Percentiles rank a stretch among this genome's conserved stretches.
Conservation (phyloP, 176 grass and related monocot genomes). For the Elymus sibiricus region DNA sequence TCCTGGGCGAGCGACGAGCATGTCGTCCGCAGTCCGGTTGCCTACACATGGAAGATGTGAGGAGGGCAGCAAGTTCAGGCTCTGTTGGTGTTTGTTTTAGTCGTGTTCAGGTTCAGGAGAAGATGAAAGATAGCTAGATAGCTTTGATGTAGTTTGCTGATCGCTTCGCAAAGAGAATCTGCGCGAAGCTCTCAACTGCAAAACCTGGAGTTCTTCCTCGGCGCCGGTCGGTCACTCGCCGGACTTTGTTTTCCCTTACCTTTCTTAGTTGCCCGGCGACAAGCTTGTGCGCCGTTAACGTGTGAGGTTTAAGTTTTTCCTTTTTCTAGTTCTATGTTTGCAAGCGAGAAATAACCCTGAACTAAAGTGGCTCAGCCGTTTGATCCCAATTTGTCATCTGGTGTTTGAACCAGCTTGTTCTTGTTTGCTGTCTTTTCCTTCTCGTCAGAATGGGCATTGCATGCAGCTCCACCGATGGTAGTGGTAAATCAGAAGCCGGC, state of each 20-base stretch:
- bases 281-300: conserved; percentile 38
- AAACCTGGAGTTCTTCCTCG: conserved; percentile 27
- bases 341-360: conserved; percentile 23
- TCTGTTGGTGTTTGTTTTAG: neutral
- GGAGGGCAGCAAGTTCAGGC: neutral
- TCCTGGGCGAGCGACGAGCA: conserved; percentile 60
- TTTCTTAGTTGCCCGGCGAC: conserved; percentile 8
- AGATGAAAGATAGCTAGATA: conserved; percentile 33
- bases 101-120: neutral
- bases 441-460: neutral
- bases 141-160: conserved; percentile 42
- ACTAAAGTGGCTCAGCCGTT: conserved; percentile 10
- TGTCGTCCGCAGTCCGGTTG: conserved; percentile 58
- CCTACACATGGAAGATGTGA: conserved; percentile 81
- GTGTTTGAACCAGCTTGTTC: neutral
- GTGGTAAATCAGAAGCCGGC: neutral
- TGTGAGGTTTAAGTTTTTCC: conserved; percentile 25
- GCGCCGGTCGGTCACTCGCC: conserved; percentile 4
- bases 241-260: conserved; percentile 12
- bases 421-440: neutral
- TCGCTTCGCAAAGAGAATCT: conserved; percentile 76
- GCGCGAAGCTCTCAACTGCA: conserved; percentile 47
- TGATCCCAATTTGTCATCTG: neutral
- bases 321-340: conserved; percentile 2
- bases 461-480: neutral